A percentile compares a stretch with the other conserved stretches of the same genome.
These are phyloP conservation scores for Ophiostoma novo-ulmi DNA, from an alignment of 2,329 filamentous ascomycete species.

Conservation along the genomic window DNA sequence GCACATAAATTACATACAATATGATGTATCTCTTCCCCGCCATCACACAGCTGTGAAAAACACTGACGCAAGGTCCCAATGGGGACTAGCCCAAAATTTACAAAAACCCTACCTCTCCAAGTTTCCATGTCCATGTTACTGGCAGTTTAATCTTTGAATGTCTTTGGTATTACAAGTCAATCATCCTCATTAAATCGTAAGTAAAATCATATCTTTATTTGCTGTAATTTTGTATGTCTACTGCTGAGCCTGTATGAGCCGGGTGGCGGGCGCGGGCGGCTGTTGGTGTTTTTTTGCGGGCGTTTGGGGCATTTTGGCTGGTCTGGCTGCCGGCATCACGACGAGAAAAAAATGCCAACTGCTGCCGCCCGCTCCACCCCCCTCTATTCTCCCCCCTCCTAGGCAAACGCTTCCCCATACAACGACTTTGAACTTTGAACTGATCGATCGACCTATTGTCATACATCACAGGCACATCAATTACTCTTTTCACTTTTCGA, in stretches of 20 bases:
- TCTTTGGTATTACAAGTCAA: background rate
- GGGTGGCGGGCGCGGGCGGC: background rate
- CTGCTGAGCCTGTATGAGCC: background rate
- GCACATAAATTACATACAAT: background rate
- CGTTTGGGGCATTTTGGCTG: background rate
- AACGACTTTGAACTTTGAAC: background rate
- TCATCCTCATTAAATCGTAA: background rate
- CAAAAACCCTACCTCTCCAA: slow-evolving; percentile 24
- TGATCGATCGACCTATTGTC: slow-evolving; percentile 9
- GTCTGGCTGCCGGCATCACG: slow-evolving; percentile 11
- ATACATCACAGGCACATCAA: background rate
- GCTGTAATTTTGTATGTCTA: background rate
- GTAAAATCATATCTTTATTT: background rate
- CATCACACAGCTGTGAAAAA: slow-evolving; percentile 18
- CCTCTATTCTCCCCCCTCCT: slow-evolving; percentile 9
- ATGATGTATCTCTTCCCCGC: slow-evolving; percentile 13
- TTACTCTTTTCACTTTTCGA: background rate
- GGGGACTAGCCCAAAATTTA: slow-evolving; percentile 17
- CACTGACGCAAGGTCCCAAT: slow-evolving; percentile 20
- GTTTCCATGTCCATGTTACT: slow-evolving; percentile 11
- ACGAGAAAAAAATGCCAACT: slow-evolving; percentile 20
- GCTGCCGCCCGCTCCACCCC: slow-evolving; percentile 17
- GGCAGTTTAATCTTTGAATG: background rate
- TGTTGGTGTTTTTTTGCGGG: slow-evolving; percentile 6
- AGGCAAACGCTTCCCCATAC: slow-evolving; percentile 6